Conservation (phyloP, 257 asterid species). For the Echium plantagineum region DNA sequence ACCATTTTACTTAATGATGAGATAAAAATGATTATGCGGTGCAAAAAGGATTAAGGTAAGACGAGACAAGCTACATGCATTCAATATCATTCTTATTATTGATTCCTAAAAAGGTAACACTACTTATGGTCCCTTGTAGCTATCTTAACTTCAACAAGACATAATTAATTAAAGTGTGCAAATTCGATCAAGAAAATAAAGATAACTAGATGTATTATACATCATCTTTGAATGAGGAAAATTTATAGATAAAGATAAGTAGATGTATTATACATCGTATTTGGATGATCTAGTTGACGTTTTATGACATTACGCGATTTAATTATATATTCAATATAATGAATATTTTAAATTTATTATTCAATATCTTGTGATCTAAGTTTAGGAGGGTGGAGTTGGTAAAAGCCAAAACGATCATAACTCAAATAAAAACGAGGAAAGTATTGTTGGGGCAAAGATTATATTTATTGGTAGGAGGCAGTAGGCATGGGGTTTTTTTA, state of each 20-base stretch:
- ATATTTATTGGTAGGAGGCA: background rate
- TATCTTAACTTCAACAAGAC: background rate
- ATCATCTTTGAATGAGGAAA: too few relatives aligned
- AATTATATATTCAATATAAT: too few relatives aligned
- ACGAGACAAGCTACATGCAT: background rate
- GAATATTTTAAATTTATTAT: too few relatives aligned
- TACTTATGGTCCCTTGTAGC: background rate
- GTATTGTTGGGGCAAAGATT: too few relatives aligned
- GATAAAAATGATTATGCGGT: conserved; percentile 4
- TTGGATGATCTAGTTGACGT: background rate
- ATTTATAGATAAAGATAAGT: too few relatives aligned
- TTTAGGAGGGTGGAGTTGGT: too few relatives aligned
- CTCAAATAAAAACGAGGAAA: too few relatives aligned
- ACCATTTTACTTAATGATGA: conserved; percentile 1
- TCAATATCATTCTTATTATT: background rate
- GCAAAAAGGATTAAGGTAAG: background rate
- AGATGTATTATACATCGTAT: too few relatives aligned
- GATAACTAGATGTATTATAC: too few relatives aligned
- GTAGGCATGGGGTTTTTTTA: background rate
- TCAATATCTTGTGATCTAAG: too few relatives aligned
- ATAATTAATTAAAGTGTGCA: background rate
- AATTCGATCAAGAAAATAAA: background rate
- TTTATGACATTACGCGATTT: too few relatives aligned
- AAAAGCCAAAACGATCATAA: too few relatives aligned
- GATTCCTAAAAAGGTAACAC: background rate